phyloP scores from a whole-genome alignment of 2,329 filamentous ascomycete species.

The Xylaria sp. region DNA sequence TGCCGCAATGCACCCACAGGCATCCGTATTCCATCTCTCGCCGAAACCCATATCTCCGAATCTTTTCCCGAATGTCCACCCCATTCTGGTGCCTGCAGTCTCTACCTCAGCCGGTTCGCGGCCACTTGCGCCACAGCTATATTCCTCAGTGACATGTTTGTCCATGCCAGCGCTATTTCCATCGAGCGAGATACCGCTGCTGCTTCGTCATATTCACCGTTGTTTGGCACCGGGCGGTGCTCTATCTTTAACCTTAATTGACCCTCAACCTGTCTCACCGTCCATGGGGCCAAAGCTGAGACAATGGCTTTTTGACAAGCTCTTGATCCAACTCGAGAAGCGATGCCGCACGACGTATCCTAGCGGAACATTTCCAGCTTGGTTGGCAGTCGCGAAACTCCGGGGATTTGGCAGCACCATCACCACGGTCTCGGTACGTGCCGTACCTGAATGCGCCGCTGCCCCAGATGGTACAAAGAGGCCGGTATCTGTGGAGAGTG shows the following conservation, averaged over 20 bases:
- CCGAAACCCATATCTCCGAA: conserved; percentile 45
- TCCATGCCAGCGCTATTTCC: conserved; percentile 60
- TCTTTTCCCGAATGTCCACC: conserved; percentile 42
- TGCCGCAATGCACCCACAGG: conserved; percentile 45
- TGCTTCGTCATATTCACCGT: conserved; percentile 60
- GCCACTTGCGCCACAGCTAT: conserved; percentile 46
- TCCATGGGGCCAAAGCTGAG: conserved; percentile 61
- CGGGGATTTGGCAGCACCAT: conserved; percentile 50
- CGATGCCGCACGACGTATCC: conserved; percentile 63
- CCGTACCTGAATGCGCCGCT: conserved; percentile 38
- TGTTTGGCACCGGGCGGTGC: conserved; percentile 58
- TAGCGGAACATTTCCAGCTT: conserved; percentile 58
- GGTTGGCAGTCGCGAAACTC: conserved; percentile 60
- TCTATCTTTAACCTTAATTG: conserved; percentile 63
- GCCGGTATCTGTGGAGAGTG: conserved; percentile 42
- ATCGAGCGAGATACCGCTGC: conserved; percentile 56
- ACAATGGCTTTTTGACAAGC: conserved; percentile 63
- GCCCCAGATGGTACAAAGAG: conserved; percentile 25
- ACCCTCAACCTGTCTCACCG: conserved; percentile 59
- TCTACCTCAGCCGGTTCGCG: conserved; percentile 38
- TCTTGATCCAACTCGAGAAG: conserved; percentile 61
- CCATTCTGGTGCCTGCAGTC: conserved; percentile 35
- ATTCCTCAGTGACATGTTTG: conserved; percentile 55
- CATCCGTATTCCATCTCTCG: conserved; percentile 51
- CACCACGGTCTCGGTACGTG: conserved; percentile 53